phyloP scores from a whole-genome alignment of 2,329 filamentous ascomycete genomes.

The Microsporum ferrugineum region DNA sequence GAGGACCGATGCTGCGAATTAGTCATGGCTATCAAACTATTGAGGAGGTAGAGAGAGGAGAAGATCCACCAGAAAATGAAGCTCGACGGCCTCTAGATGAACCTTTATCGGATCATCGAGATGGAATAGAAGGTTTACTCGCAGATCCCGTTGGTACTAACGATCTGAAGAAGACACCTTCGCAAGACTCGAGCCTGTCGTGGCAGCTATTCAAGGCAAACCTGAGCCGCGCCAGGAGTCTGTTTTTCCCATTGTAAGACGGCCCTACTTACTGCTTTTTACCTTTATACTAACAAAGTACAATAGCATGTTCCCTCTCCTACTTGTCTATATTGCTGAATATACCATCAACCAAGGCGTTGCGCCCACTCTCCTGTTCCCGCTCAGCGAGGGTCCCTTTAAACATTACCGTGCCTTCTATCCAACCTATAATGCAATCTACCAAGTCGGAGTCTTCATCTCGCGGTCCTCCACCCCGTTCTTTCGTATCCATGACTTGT shows the following conservation, averaged over 20 bases:
- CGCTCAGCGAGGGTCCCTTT: slow-evolving; percentile 65
- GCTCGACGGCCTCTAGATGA: slow-evolving; percentile 22
- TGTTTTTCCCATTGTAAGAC: slow-evolving; percentile 60
- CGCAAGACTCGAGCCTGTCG: slow-evolving; percentile 6
- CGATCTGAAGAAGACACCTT: not conserved
- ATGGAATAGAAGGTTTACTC: slow-evolving; percentile 25
- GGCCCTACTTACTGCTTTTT: slow-evolving; percentile 5
- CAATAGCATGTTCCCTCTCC: slow-evolving; percentile 67
- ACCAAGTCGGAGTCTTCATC: slow-evolving; percentile 90
- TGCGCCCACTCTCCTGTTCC: slow-evolving; percentile 78
- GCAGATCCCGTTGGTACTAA: slow-evolving; percentile 12
- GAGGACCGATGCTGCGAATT: slow-evolving; percentile 47
- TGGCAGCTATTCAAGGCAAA: slow-evolving; percentile 38
- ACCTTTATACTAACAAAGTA: slow-evolving; percentile 1
- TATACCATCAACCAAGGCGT: slow-evolving; percentile 98
- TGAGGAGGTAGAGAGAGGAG: slow-evolving; percentile 30
- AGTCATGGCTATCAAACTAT: slow-evolving; percentile 46
- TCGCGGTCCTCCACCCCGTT: slow-evolving; percentile 87
- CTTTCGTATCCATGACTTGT: slow-evolving; percentile 66
- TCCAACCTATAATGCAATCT: slow-evolving; percentile 86
- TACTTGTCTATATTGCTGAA: slow-evolving; percentile 89
- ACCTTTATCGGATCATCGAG: slow-evolving; percentile 19
- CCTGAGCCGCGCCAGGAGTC: slow-evolving; percentile 52
- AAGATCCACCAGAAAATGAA: not conserved
- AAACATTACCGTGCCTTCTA: slow-evolving; percentile 76